Evolutionary conservation across 2,329 filamentous ascomycete genomes (phyloP).

Genomic region (Diplodia seriata): DNA sequence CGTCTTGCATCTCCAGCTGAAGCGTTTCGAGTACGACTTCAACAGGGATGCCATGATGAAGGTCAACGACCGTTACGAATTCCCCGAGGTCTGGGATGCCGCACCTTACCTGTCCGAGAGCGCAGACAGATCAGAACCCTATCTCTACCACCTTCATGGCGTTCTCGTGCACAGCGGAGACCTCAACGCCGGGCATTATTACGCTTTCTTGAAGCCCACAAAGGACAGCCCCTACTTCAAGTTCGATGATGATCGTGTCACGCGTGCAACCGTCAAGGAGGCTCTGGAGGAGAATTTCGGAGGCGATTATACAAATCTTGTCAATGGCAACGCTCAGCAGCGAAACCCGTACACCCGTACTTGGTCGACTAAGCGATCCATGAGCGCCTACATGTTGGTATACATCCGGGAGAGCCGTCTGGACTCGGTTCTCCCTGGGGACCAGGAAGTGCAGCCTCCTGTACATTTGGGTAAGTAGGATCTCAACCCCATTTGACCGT

Average conservation of each 20-base stretch:
- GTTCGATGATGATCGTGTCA: conserved; percentile 97
- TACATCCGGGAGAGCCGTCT: conserved; percentile 88
- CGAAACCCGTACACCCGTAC: conserved; percentile 70
- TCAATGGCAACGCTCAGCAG: conserved; percentile 63
- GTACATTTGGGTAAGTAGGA: conserved; percentile 73
- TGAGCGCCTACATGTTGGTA: conserved; percentile 98
- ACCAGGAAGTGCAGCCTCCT: conserved; percentile 80
- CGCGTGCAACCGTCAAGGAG: conserved; percentile 88
- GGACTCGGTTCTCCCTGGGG: conserved; percentile 80
- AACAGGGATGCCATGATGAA: conserved; percentile 98
- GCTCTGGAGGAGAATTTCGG: conserved; percentile 97
- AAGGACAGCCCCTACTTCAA: conserved; percentile 96
- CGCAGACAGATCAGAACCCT: conserved; percentile 86
- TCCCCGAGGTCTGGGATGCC: conserved; percentile 83
- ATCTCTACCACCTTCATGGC: conserved; percentile 90
- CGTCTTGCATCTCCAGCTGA: conserved; percentile 91
- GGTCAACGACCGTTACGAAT: conserved; percentile 92
- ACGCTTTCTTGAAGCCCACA: conserved; percentile 88
- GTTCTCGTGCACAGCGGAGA: conserved; percentile 97
- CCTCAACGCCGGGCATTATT: conserved; percentile 96
- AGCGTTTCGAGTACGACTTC: conserved; percentile 97
- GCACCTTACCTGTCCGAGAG: conserved; percentile 85
- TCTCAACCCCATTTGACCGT: background rate
- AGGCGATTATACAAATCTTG: conserved; percentile 73
- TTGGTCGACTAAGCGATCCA: conserved; percentile 70